Evolutionary conservation across 306 rosid genomes (phyloP), one percentile per base, ranked within the genome.

Genomic region (Prinsepia uniflora): DNA sequence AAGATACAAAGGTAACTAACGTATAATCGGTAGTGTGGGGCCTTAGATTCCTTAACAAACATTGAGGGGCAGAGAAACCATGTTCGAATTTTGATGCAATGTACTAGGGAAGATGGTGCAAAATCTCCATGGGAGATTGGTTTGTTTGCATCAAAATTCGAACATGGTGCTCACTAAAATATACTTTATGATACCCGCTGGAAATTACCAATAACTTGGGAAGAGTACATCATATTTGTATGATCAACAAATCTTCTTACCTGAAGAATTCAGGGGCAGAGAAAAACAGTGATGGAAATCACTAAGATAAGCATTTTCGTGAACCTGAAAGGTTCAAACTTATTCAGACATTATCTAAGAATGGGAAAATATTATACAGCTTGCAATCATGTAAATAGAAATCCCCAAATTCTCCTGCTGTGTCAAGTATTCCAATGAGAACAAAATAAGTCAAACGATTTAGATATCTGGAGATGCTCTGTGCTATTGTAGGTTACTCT

Each of bases 281-380:
- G 89, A 86, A 86, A 87, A 93, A 81, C 98, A 93, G 81, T 93
- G 98, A 69, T 93, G 98, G 81, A 81, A 86, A 54, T 89, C 97
- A 68, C 97, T 88, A 49, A 81, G 76, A 76, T 90, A 93, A 56
- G 98, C 97, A 84, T 93, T 93, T 87, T 93, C 97, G 48, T 93
- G 98, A 72, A 90, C 96, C 98, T 90, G 96, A 79, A 82, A 84
- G 54, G 81, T 73, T 77, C 36, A 58, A 76, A 67, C 81, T 22
- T 63, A 48, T 24, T 71, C 70, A 64, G 57, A 58, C 63, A 73
- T 43, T 17, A 72, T 63, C 54, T 45, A 22, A 54, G 40, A 18
- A 20, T 13, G 39, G 8, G 30, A 8, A 48, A 52, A 55, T 24
- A 19, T 20, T 15, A 22, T 34, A 34, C 36, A 36, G 14, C 11